Base-by-base conservation (phyloP, 2,329 filamentous ascomycete genomes). In the Pseudocercospora cruenta region DNA sequence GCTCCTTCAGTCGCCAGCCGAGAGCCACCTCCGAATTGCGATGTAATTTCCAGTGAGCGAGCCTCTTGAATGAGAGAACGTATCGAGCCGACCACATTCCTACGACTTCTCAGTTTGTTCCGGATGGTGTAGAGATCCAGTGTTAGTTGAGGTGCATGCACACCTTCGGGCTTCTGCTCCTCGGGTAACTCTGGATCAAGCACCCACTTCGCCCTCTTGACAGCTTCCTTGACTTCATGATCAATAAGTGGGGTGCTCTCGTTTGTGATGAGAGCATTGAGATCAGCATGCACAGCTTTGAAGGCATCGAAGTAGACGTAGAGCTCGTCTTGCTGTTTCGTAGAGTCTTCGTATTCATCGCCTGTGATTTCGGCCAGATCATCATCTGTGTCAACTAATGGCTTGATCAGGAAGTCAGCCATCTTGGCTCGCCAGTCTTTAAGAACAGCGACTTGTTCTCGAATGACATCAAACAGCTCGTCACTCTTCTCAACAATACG, bases 261-360 rank as follows among this genome's bases (percentile, higher is more conserved):
- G 0, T 94, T 94, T 1, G 90, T 91, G 16, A 97, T 83, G 28
- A 89, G 87, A 69, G 90, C 88, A 69, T 90, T 88, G 12, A 94
- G 88, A 78, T 98, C 94, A 6, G 92, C 90, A 64, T 95, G 86
- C 57, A 90, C 84, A 0, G 91, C 88, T 66, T 92, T 86, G 28
- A 97, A 82, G 8, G 87, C 89, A 75, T 93, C 89, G 65, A 96
- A 90, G 74, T 96, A 96, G 6, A 91, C 91, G 78, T 94, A 92
- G 49, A 97, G 86, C 75, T 96, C 89, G 67, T 97, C 94, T 79
- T 98, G 94, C 54, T 90, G 86, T 76, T 92, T 92, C 0, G 93
- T 92, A 0, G 94, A 96, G 33, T 91, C 87, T 71, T 93, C 91
- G 69, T 97, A 95, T 76, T 98, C 95, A 66, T 97, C 90, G 24